Conservation (phyloP, 2,329 filamentous ascomycete genomes). For the Stachybotrys elegans region DNA sequence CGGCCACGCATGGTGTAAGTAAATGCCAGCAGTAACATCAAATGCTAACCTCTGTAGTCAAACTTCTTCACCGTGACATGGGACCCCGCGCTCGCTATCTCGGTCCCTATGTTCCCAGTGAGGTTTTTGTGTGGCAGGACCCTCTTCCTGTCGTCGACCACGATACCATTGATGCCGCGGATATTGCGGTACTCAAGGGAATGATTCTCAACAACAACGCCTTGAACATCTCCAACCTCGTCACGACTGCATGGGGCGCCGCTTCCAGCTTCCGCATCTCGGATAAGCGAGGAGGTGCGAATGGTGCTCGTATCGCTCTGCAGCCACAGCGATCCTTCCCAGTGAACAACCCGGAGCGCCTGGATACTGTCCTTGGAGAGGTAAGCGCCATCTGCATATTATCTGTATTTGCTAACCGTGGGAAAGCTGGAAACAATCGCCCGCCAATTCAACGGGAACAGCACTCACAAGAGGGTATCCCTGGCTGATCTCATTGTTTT, state of each 20-base stretch:
- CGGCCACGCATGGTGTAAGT: conserved; percentile 71
- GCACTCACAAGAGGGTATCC: conserved; percentile 64
- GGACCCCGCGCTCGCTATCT: conserved; percentile 67
- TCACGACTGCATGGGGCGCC: conserved; percentile 63
- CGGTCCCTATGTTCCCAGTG: conserved; percentile 67
- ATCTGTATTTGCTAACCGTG: too few species aligned
- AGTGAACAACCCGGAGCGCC: conserved; percentile 66
- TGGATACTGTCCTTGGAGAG: conserved; percentile 57
- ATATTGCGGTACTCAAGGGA: conserved; percentile 63
- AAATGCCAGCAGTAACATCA: too few species aligned
- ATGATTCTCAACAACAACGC: conserved; percentile 57
- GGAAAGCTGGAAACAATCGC: too few species aligned
- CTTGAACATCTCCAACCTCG: conserved; percentile 54
- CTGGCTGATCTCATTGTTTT: conserved; percentile 76
- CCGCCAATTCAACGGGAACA: too few species aligned
- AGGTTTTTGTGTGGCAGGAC: conserved; percentile 71
- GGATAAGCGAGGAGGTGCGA: conserved; percentile 80
- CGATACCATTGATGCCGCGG: conserved; percentile 54
- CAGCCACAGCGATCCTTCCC: conserved; percentile 67
- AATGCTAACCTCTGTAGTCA: too few species aligned
- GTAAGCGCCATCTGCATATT: too few species aligned
- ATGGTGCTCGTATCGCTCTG: conserved; percentile 72
- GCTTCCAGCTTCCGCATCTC: conserved; percentile 68
- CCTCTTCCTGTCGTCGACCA: conserved; percentile 55
- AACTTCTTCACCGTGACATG: conserved; percentile 76